Evolutionary conservation across 2,329 filamentous ascomycete species (phyloP), one percentile per base, ranked within the genome.

Genomic region (Diaporthe ilicicola): DNA sequence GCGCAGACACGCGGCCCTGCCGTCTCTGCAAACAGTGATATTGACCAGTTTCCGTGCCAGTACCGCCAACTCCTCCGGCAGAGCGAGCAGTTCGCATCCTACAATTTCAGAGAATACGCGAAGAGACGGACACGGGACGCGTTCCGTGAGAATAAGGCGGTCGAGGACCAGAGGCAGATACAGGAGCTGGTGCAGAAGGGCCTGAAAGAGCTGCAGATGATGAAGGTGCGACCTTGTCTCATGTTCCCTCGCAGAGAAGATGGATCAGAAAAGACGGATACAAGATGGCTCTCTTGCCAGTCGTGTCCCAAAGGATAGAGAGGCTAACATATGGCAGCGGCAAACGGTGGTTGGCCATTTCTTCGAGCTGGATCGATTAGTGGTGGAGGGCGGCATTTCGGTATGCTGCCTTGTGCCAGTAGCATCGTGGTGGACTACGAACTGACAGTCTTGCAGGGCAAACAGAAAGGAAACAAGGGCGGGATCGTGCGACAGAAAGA

Each of bases 61-160:
- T 98, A 97, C 84, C 95, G 96, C 75, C 95, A 95, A 78, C 86
- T 99, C 77, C 87, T 98, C 78, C 93, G 95, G 76, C 93, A 96
- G 81, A 91, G 94, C 73, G 87, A 88, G 73, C 93, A 97, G 79
- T 98, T 99, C 82, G 90, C 94, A 73, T 90, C 93, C 76, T 99
- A 98, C 87, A 99, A 98, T 84, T 99, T 98, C 88, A 91, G 96
- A 84, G 95, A 98, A 82, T 99, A 99, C 83, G 95, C 96, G 67
- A 93, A 91, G 83, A 92, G 96, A 79, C 90, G 95, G 82, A 97
- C 96, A 80, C 89, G 89, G 80, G 96, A 98, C 85, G 92, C 94
- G 5, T 99, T 98, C 82, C 89, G 92, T 77, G 94, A 97, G 81
- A 88, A 97, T 82, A 88, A 90, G 81, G 80, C 82, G 69, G 92